Evolutionary conservation across 768 basidiomycete species (phyloP).

Genomic region (Polyporus arcularius): DNA sequence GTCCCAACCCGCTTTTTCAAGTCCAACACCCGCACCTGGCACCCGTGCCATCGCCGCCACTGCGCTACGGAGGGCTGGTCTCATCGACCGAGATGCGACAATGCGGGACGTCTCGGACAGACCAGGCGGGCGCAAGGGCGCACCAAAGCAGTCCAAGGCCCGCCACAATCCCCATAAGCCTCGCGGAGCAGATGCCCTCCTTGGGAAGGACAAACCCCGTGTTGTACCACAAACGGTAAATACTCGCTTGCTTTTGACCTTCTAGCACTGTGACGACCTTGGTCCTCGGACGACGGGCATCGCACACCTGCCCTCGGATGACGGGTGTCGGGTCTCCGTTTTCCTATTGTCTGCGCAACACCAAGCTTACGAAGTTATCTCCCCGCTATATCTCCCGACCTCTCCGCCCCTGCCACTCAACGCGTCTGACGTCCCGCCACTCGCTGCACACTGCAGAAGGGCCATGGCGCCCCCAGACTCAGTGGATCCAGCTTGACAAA

Average conservation of each 20-base stretch:
- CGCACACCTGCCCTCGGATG: constrained; percentile 7
- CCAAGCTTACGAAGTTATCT: constrained; percentile 43
- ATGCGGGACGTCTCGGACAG: constrained; percentile 74
- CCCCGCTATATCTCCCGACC: constrained; percentile 32
- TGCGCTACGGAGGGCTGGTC: constrained; percentile 69
- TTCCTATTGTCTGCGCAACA: constrained; percentile 35
- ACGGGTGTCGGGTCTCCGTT: constrained; percentile 26
- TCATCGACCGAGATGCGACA: constrained; percentile 71
- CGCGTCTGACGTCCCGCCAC: constrained; percentile 36
- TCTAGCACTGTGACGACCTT: constrained; percentile 12
- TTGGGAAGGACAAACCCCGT: constrained; percentile 41
- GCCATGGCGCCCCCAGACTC: too few species aligned
- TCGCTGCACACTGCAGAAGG: neutral
- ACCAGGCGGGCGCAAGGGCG: constrained; percentile 72
- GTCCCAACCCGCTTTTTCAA: constrained; percentile 53
- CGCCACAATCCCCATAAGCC: constrained; percentile 63
- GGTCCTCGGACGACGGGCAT: too few species aligned
- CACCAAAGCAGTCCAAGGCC: constrained; percentile 48
- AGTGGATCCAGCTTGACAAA: too few species aligned
- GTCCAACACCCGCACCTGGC: constrained; percentile 58
- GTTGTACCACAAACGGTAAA: constrained; percentile 62
- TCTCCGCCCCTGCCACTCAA: constrained; percentile 29
- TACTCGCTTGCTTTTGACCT: constrained; percentile 37
- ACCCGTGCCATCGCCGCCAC: constrained; percentile 58
- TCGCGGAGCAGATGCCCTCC: constrained; percentile 58